phyloP scores from a whole-genome alignment of 176 grass and related monocot genomes.

The Neostapfia colusana region DNA sequence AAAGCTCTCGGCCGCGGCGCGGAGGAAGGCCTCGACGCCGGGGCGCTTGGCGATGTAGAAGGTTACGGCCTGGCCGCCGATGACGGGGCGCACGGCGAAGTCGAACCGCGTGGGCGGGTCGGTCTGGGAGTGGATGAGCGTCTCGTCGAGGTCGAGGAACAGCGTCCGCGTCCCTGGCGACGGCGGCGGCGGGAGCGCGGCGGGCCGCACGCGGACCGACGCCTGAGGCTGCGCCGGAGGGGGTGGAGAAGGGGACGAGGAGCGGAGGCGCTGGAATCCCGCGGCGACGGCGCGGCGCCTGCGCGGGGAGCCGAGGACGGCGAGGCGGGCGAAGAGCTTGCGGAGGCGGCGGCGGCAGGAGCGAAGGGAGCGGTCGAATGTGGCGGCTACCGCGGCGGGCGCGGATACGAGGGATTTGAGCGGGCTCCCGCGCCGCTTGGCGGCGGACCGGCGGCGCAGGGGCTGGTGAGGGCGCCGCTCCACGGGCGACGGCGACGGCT shows the following conservation, averaged over 20 bases:
- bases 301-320: conserved; percentile 43
- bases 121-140: conserved; percentile 75
- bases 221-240: neutral
- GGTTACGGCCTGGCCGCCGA: conserved; percentile 60
- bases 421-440: conserved; percentile 40
- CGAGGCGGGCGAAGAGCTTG: conserved; percentile 67
- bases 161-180: conserved; percentile 57
- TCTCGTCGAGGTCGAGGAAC: conserved; percentile 95
- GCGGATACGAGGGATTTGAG: conserved; percentile 37
- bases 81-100: conserved; percentile 77
- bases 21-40: conserved; percentile 66
- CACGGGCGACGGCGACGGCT: conserved; percentile 21
- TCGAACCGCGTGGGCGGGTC: conserved; percentile 63
- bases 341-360: conserved; percentile 49
- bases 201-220: neutral
- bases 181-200: conserved; percentile 49
- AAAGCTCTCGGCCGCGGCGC: conserved; percentile 43
- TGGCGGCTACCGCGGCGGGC: conserved; percentile 33
- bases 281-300: conserved; percentile 37
- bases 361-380: conserved; percentile 49
- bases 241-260: neutral
- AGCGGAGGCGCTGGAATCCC: conserved; percentile 71
- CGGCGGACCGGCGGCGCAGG: conserved; percentile 19
- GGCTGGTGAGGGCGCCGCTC: conserved; percentile 5
- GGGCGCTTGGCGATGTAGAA: conserved; percentile 84